These are phyloP conservation scores for Schoenoplectus triqueter DNA, from an alignment of 202 grass and related monocot species.

Conservation along the genomic window DNA sequence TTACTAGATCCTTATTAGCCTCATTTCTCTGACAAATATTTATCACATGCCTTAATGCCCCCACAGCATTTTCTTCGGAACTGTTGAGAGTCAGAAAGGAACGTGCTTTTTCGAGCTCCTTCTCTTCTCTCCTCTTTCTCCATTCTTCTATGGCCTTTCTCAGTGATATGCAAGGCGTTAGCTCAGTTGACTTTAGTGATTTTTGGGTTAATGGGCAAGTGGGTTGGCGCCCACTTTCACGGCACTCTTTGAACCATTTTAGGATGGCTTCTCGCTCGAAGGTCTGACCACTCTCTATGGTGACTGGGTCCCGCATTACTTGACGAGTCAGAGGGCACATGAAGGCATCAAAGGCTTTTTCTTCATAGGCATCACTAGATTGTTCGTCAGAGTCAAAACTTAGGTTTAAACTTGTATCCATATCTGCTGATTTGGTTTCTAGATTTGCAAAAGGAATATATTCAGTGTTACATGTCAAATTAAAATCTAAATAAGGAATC, in stretches of 20 bases:
- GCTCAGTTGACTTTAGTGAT: slow-evolving; percentile 58
- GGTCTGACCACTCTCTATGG: slow-evolving; percentile 80
- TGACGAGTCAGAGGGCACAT: slow-evolving; percentile 81
- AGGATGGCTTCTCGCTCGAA: slow-evolving; percentile 81
- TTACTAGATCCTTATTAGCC: slow-evolving; percentile 55
- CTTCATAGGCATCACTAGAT: slow-evolving; percentile 50
- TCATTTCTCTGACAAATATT: slow-evolving; percentile 53
- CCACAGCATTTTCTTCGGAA: slow-evolving; percentile 48
- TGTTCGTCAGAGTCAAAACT: slow-evolving; percentile 49
- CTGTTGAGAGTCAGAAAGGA: not conserved
- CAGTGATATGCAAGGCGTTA: slow-evolving; percentile 63
- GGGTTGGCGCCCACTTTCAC: slow-evolving; percentile 56
- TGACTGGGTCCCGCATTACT: slow-evolving; percentile 74
- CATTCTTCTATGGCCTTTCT: slow-evolving; percentile 83
- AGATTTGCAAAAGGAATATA: not conserved
- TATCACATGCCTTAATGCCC: slow-evolving; percentile 51
- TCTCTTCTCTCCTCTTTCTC: slow-evolving; percentile 69
- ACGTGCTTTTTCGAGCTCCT: slow-evolving; percentile 62
- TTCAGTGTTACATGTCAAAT: not conserved
- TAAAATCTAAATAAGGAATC: not conserved
- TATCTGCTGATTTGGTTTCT: slow-evolving; percentile 10
- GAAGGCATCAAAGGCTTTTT: slow-evolving; percentile 68
- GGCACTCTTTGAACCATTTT: slow-evolving; percentile 84
- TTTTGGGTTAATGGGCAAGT: slow-evolving; percentile 71
- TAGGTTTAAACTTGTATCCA: slow-evolving; percentile 32